These are phyloP conservation scores for Neofusicoccum laricinum DNA, from an alignment of 2,329 filamentous ascomycete genomes.

Conservation along the genomic window DNA sequence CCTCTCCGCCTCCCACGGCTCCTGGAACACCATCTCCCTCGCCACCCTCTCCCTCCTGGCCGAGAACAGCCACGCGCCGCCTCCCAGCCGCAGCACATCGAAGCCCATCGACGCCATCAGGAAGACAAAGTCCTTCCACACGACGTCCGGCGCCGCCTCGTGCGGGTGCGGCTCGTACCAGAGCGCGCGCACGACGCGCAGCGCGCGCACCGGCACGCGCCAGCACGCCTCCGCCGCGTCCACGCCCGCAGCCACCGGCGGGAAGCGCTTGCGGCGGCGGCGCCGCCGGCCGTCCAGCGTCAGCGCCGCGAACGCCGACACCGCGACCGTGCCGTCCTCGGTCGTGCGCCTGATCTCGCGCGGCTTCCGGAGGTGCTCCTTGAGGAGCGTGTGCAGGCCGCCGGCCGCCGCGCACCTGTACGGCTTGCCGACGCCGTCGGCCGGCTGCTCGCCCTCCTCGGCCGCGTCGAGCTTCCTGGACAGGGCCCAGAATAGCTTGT, in stretches of 20 bases:
- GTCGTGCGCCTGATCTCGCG: no score
- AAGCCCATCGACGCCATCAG: conserved; percentile 31
- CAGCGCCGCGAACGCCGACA: no score
- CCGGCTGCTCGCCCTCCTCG: no score
- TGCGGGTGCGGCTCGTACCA: neutral
- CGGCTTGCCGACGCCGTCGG: no score
- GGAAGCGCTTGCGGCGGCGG: neutral
- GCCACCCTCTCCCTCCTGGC: neutral
- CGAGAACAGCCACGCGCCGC: neutral
- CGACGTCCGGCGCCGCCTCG: no score
- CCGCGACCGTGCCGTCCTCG: no score
- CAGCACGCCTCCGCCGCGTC: neutral
- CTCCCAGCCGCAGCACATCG: conserved; percentile 25
- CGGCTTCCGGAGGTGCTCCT: no score
- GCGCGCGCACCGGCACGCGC: neutral
- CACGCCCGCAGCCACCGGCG: neutral
- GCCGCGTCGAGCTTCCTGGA: no score
- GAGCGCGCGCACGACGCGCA: neutral
- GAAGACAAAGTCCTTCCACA: conserved; percentile 31
- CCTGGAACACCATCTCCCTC: no score
- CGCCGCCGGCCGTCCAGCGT: neutral
- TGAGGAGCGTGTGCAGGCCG: no score
- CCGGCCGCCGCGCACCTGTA: no score
- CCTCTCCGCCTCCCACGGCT: neutral
- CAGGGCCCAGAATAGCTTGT: neutral